Evolutionary conservation across 192 early-diverging fungal species (phyloP), one percentile per base, ranked within the genome.

Genomic region (Allomyces arbusculus): DNA sequence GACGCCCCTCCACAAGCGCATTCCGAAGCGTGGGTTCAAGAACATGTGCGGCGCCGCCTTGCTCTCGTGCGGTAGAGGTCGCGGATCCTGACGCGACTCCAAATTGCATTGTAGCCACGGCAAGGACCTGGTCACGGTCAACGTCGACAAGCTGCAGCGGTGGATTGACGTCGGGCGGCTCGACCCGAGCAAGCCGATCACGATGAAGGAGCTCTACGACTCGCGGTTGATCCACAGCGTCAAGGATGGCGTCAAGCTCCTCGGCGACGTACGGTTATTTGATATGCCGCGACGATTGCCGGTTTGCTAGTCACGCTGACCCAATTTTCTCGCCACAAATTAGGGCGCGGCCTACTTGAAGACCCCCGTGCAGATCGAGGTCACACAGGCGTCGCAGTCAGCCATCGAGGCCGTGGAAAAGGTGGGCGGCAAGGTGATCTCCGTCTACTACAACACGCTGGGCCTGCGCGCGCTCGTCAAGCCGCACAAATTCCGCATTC

Each of bases 101-200:
- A 7, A 40, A 40, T 40, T 40, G 33, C 33, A 40, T 40, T 40
- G 65, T 76, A 83, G 81, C 61, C 69, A 78, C 25, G 72, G 72
- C 67, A 84, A 86, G 61, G 78, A 84, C 33, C 84, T 81, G 62
- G 82, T 86, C 69, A 77, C 84, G 55, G 72, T 91, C 63, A 87
- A 89, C 67, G 75, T 99, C 70, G 94, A 95, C 75, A 77, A 83
- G 43, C 75, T 99, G 69, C 92, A 96, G 76, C 86, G 90, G 72
- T 94, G 90, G 86, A 87, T 99, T 65, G 81, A 89, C 64, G 80
- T 75, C 3, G 90, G 91, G 9, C 78, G 91, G 25, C 72, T 99
- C 61, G 89, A 95, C 70, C 68, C 90, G 3, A 71, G 78, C 19
- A 82, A 90, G 66, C 73, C 81, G 0, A 92, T 99, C 61, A 92